Base-by-base conservation (phyloP, 225 moss, liverwort and hornwort genomes). In the Rhytidiadelphus loreus region DNA sequence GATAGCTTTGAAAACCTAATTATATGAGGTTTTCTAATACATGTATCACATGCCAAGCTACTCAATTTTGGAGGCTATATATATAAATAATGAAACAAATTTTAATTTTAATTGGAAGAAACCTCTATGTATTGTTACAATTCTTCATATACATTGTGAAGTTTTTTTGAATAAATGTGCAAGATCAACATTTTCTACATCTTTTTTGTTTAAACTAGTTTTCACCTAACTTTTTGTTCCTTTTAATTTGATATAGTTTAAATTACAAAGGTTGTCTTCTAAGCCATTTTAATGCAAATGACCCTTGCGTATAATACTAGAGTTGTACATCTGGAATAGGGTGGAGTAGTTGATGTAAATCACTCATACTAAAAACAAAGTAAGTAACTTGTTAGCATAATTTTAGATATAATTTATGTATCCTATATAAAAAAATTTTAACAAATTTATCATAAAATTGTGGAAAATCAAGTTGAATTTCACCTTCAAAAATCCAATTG, bases 301-400 rank as follows among this genome's bases (percentile, higher is more conserved):
- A 15, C 1, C 70, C 14, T 70, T 70, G 3, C 0, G 0, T 41
- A 70, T 41, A 41, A 25, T 41, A 39, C 8, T 8, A 24, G 8
- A 69, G 13, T 41, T 69, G 39, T 2, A 2, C 17, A 63, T 2
- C 0, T 1, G 0, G 4, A 6, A 35, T 35, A 65, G 10, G 11
- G 3, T 19, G 8, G 35, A 65, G 3, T 19, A 65, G 10, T 65
- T 35, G 19, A 65, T 35, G 16, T 6, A 16, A 65, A 35, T 11
- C 3, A 19, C 19, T 19, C 10, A 19, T 65, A 33, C 35, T 33
- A 33, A 33, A 64, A 33, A 33, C 35, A 64, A 64, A 64, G 3
- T 64, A 64, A 64, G 18, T 18, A 18, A 35, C 18, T 35, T 33
- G 10, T 64, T 19, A 35, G 64, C 5, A 64, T 35, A 35, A 19